Evolutionary conservation across 805 yeast genomes (phyloP).

Genomic region (Starmerella sp.): DNA sequence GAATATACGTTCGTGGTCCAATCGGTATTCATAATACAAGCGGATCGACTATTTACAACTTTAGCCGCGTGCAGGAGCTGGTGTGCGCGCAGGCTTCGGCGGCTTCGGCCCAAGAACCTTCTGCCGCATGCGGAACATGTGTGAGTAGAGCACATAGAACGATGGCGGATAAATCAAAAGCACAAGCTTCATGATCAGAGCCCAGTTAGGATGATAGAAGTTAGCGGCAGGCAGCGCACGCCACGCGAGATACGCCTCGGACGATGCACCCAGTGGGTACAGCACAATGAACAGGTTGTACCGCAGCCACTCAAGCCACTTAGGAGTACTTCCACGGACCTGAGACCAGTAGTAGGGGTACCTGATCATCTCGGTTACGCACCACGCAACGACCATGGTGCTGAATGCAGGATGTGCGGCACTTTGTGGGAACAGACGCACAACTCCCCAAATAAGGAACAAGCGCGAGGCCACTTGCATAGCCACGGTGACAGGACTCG

Average conservation of each 20-base stretch:
- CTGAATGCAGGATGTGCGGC: constrained; percentile 47
- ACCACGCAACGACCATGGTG: constrained; percentile 73
- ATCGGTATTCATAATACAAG: no score
- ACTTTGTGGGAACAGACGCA: constrained; percentile 61
- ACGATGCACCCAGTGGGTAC: constrained; percentile 86
- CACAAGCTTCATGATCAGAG: constrained; percentile 43
- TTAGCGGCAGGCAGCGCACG: constrained; percentile 61
- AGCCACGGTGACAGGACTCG: constrained; percentile 72
- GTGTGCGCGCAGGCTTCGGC: constrained; percentile 6
- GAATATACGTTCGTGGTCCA: no score
- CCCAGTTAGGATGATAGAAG: constrained; percentile 36
- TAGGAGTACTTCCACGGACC: constrained; percentile 49
- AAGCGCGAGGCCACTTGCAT: constrained; percentile 83
- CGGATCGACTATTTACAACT: no score
- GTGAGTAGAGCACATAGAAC: constrained; percentile 67
- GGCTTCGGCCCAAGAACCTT: constrained; percentile 39
- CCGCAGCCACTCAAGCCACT: constrained; percentile 54
- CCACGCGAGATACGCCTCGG: constrained; percentile 63
- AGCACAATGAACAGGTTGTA: constrained; percentile 72
- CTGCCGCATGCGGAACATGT: constrained; percentile 80
- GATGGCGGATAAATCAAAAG: constrained; percentile 75
- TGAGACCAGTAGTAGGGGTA: constrained; percentile 67
- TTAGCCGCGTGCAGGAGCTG: not conserved
- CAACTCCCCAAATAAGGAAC: constrained; percentile 71
- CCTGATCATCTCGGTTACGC: constrained; percentile 84